phyloP scores from a whole-genome alignment of 1,139 yeast species.

The Debaryomycetaceae sp. region DNA sequence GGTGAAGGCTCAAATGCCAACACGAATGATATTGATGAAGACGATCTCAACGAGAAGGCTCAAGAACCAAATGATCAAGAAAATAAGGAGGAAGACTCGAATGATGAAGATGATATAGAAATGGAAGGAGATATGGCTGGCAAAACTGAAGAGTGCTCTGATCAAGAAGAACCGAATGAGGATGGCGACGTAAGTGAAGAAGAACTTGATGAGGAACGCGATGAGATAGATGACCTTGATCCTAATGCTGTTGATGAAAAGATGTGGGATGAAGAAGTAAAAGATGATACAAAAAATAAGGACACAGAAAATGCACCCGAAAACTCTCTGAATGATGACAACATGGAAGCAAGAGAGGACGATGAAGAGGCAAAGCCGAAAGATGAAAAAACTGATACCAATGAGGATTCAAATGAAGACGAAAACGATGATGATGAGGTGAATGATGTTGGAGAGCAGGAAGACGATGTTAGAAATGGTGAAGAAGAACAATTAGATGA shows the following conservation, averaged over 20 bases:
- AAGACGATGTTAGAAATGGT: slow-evolving; percentile 70
- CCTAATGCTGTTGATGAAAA: slow-evolving; percentile 96
- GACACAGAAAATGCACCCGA: slow-evolving; percentile 68
- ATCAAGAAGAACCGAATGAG: slow-evolving; percentile 61
- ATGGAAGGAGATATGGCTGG: slow-evolving; percentile 97
- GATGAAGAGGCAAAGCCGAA: slow-evolving; percentile 39
- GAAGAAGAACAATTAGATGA: slow-evolving; percentile 71
- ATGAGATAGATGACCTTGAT: slow-evolving; percentile 84
- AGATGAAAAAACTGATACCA: slow-evolving; percentile 31
- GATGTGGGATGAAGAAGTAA: slow-evolving; percentile 96
- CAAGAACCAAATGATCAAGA: slow-evolving; percentile 80
- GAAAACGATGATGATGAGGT: slow-evolving; percentile 40
- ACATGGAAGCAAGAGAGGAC: slow-evolving; percentile 62
- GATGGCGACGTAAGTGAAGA: slow-evolving; percentile 48
- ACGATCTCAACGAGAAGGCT: slow-evolving; percentile 85
- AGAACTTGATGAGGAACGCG: slow-evolving; percentile 84
- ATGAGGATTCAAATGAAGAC: slow-evolving; percentile 22
- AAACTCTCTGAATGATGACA: slow-evolving; percentile 50
- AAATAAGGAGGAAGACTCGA: slow-evolving; percentile 58
- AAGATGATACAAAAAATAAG: slow-evolving; percentile 69
- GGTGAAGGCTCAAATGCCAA: slow-evolving; percentile 82
- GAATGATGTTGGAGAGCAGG: slow-evolving; percentile 75
- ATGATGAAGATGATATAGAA: slow-evolving; percentile 57
- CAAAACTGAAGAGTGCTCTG: slow-evolving; percentile 74
- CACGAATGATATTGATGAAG: slow-evolving; percentile 86